Evolutionary conservation across 257 asterid genomes (phyloP), one percentile per base, ranked within the genome.

Genomic region (Petunia axillaris): DNA sequence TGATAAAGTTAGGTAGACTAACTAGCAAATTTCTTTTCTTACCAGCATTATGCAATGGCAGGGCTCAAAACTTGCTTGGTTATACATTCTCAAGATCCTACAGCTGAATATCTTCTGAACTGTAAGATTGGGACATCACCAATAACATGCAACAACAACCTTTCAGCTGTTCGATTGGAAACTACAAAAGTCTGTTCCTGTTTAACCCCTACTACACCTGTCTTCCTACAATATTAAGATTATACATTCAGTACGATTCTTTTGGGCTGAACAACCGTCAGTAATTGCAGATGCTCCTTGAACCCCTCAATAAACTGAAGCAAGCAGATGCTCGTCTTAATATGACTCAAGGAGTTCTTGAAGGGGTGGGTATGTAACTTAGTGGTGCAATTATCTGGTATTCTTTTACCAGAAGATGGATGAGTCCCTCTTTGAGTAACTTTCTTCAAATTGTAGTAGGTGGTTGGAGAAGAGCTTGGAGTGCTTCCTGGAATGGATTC

Each of bases 401-500:
- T 73, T 48, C 62, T 73, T 73, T 73, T 1, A 44, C 62, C 62
- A 73, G 62, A 36, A 73, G 35, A 71, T 48, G 77, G 62, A 73
- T 73, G 77, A 50, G 62, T 50, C 13, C 0, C 44, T 71, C 62
- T 71, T 71, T 50, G 11, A 73, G 77, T 48, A 58, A 82, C 79
- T 83, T 65, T 89, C 60, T 75, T 85, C 59, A 43, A 44, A 59
- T 80, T 82, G 70, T 86, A 85, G 82, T 84, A 95, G 99, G 95
- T 95, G 78, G 93, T 92, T 58, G 96, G 96, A 78, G 98, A 93
- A 85, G 99, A 95, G 90, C 99, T 95, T 44, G 98, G 99, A 81
- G 91, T 95, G 48, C 95, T 95, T 60, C 99, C 98, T 44, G 99
- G 99, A 11, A 95, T 95, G 99, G 99, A 95, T 85, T 91, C 97